Conservation (phyloP, 192 early-diverging fungal species). For the Diversispora eburnea region DNA sequence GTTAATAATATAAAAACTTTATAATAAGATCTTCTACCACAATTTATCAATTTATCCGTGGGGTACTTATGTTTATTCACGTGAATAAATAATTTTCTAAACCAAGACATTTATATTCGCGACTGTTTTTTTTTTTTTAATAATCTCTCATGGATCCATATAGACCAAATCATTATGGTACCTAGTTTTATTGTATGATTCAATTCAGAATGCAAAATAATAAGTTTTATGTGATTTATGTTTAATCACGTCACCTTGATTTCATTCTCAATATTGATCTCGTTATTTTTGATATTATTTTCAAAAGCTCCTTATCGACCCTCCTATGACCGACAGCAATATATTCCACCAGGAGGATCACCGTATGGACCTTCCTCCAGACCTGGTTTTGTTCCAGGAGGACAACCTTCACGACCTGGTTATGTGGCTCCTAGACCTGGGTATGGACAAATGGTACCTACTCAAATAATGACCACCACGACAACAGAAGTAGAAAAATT, state of each 20-base stretch:
- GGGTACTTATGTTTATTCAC: too few species aligned
- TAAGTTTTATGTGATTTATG: neutral
- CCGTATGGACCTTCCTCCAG: neutral
- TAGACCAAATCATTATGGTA: slow-evolving; percentile 13
- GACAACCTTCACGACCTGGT: neutral
- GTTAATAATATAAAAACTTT: too few species aligned
- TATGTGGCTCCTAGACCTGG: slow-evolving; percentile 4
- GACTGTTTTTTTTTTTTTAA: too few species aligned
- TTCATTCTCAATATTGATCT: neutral
- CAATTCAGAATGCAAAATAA: neutral
- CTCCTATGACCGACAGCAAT: neutral
- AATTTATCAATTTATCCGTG: too few species aligned
- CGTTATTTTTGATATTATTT: neutral
- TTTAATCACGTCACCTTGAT: neutral
- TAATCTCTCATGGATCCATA: slow-evolving; percentile 11
- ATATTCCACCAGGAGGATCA: neutral
- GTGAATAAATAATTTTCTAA: too few species aligned
- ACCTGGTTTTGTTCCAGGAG: neutral
- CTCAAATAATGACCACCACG: neutral
- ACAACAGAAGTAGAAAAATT: slow-evolving; percentile 49
- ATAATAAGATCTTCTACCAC: too few species aligned
- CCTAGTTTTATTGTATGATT: neutral
- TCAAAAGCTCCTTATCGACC: slow-evolving; percentile 8
- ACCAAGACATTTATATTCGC: too few species aligned
- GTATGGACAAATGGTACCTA: neutral